Evolutionary conservation across 768 basidiomycete species (phyloP).

Genomic region (Phylloporus rhodoxanthus): DNA sequence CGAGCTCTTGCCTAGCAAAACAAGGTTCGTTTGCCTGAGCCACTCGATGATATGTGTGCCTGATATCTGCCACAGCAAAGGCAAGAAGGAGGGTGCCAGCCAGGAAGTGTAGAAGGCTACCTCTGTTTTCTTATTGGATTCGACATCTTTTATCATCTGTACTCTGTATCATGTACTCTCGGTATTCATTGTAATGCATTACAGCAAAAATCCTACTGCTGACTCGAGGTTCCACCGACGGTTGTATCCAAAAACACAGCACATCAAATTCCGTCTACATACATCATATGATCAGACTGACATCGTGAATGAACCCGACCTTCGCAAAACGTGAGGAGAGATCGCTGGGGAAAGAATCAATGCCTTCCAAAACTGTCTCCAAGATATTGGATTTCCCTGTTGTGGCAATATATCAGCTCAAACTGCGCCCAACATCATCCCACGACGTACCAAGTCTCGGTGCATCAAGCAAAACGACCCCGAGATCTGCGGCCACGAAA

Average conservation of each 20-base stretch:
- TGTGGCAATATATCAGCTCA: background rate
- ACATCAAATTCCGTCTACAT: background rate
- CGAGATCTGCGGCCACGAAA: slow-evolving; percentile 39
- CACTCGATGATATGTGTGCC: background rate
- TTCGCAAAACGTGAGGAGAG: slow-evolving; percentile 50
- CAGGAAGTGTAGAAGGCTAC: slow-evolving; percentile 26
- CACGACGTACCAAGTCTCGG: slow-evolving; percentile 52
- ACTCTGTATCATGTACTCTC: slow-evolving; percentile 27
- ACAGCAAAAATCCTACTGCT: background rate
- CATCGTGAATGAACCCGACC: background rate
- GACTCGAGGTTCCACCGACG: background rate
- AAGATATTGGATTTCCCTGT: slow-evolving; percentile 73
- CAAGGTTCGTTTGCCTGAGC: slow-evolving; percentile 18
- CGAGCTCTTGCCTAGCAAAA: slow-evolving; percentile 31
- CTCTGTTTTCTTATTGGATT: slow-evolving; percentile 15
- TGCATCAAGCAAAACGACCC: slow-evolving; percentile 69
- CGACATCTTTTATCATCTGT: slow-evolving; percentile 27
- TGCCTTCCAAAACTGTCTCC: slow-evolving; percentile 71
- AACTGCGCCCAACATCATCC: background rate
- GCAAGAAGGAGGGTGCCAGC: slow-evolving; percentile 31
- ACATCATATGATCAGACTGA: background rate
- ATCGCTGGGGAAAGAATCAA: slow-evolving; percentile 48
- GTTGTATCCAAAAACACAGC: background rate
- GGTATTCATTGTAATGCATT: slow-evolving; percentile 15
- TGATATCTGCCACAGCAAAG: slow-evolving; percentile 24